phyloP scores from a whole-genome alignment of 78 protist species.

The Polysphondylium violaceum region DNA sequence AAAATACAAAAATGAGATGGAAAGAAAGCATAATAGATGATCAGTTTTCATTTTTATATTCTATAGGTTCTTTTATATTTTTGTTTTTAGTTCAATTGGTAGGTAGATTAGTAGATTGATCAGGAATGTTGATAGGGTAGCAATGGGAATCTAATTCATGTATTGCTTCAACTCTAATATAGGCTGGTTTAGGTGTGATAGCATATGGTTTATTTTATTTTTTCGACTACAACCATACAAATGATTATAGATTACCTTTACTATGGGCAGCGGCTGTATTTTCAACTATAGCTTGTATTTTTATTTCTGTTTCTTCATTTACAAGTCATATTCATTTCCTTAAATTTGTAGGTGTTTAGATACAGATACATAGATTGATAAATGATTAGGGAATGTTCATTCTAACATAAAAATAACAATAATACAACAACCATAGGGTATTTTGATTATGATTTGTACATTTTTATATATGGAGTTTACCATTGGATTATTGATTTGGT shows the following conservation, averaged over 20 bases:
- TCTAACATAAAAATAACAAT: background rate
- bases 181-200: background rate
- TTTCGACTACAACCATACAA: background rate
- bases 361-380: background rate
- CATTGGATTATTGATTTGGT: background rate
- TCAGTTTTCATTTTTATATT: slow-evolving; percentile 4
- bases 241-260: slow-evolving; percentile 15
- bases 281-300: background rate
- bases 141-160: background rate
- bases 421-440: background rate
- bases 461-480: background rate
- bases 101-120: background rate
- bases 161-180: background rate
- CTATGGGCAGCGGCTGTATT: slow-evolving; percentile 1
- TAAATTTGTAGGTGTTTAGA: background rate
- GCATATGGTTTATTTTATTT: slow-evolving; percentile 20
- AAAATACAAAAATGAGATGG: too few relatives aligned
- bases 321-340: background rate
- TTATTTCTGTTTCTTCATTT: slow-evolving; percentile 16
- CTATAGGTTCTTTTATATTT: slow-evolving; percentile 2
- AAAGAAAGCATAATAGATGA: too few relatives aligned
- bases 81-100: slow-evolving; percentile 26
- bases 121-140: background rate
- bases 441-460: background rate
- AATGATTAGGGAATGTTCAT: background rate